These are phyloP conservation scores for Tolypocladium ophioglossoides DNA, from an alignment of 2,329 filamentous ascomycete species.

Conservation along the genomic window DNA sequence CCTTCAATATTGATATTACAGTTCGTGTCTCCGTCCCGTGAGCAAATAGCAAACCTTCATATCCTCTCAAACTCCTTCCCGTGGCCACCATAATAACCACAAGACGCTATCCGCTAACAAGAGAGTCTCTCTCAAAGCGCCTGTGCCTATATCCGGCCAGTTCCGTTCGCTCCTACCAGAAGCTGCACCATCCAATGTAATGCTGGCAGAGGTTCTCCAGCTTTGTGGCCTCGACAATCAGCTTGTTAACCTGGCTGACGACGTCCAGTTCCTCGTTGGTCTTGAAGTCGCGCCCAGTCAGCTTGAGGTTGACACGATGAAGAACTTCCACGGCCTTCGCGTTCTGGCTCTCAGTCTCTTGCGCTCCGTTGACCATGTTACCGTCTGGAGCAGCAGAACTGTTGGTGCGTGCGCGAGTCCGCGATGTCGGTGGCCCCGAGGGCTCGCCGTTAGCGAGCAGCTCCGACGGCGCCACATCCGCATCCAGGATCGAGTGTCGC, in stretches of 20 bases:
- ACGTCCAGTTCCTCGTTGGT: conserved; percentile 74
- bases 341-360: conserved; percentile 74
- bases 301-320: conserved; percentile 84
- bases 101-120: not conserved
- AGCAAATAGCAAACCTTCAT: not conserved
- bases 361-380: conserved; percentile 24
- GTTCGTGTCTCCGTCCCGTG: not conserved
- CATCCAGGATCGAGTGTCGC: conserved; percentile 60
- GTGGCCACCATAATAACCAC: not conserved
- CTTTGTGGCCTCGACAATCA: conserved; percentile 92
- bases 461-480: conserved; percentile 47
- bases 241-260: conserved; percentile 81
- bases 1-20: not conserved
- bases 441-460: conserved; percentile 37
- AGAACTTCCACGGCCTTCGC: conserved; percentile 86
- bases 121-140: not conserved
- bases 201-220: conserved; percentile 97
- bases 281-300: conserved; percentile 90
- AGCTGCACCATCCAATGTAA: conserved; percentile 98
- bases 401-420: conserved; percentile 49
- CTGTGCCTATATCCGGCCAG: not conserved
- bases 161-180: conserved; percentile 55
- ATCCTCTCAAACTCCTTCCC: not conserved
- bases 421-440: conserved; percentile 35
- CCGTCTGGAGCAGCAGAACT: conserved; percentile 34